Conservation (phyloP, 1,139 yeast species). For the Candida dubliniensis region DNA sequence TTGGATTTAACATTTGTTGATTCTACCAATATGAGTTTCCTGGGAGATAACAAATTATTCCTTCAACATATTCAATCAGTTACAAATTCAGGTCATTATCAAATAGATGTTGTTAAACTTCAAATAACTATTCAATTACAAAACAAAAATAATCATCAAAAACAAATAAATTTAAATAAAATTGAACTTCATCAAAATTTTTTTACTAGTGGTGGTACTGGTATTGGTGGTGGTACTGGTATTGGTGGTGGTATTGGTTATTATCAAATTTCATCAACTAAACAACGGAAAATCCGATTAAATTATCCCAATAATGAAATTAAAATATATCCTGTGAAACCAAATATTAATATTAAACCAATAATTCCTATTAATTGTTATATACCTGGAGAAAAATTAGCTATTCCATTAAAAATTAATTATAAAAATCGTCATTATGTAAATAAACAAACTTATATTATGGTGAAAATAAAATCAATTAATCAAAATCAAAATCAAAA, state of each 20-base stretch:
- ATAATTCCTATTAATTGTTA: conserved; percentile 4
- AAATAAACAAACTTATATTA: conserved; percentile 8
- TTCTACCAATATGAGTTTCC: conserved; percentile 9
- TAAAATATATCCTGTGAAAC: conserved; percentile 23
- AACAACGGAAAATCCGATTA: conserved; percentile 7
- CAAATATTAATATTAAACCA: conserved; percentile 18
- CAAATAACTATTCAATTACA: conserved; percentile 12
- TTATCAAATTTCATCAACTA: conserved; percentile 1
- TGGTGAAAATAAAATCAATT: conserved; percentile 11
- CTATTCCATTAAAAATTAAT: conserved; percentile 23
- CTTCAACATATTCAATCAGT: conserved; percentile 27
- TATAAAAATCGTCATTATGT: conserved; percentile 14
- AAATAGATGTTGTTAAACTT: conserved; percentile 20
- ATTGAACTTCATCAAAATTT: conserved; percentile 14
- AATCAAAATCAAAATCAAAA: too few species aligned
- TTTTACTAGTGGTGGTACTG: too few species aligned
- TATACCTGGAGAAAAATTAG: conserved; percentile 26
- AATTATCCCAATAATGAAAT: conserved; percentile 12
- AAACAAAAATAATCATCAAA: conserved; percentile 3
- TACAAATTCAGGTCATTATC: conserved; percentile 25
- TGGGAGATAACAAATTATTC: conserved; percentile 13
- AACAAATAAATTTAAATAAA: conserved; percentile 13
- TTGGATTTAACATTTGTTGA: conserved; percentile 13
- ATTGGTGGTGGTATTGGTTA: too few species aligned
- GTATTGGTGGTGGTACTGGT: too few species aligned